phyloP scores from a whole-genome alignment of 1,284 basidiomycete genomes.

The Butyriboletus appendiculatus region DNA sequence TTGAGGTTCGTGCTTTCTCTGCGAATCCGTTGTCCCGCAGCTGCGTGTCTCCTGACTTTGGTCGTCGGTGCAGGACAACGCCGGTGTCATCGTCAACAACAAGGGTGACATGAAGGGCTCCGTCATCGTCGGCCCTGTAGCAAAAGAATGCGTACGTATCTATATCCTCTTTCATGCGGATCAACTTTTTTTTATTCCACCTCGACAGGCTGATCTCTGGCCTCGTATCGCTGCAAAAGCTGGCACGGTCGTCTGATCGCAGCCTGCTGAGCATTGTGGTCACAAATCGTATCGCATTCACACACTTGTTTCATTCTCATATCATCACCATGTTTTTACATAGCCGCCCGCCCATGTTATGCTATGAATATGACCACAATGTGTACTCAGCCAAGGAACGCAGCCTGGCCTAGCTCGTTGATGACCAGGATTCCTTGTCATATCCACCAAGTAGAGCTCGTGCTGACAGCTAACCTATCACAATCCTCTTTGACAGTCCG shows the following conservation, averaged over 20 bases:
- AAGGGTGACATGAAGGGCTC: constrained; percentile 99
- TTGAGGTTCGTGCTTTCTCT: constrained; percentile 61
- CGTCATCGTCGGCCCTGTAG: constrained; percentile 96
- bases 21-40: not conserved
- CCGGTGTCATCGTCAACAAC: constrained; percentile 96
- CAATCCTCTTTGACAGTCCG: not conserved
- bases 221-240: constrained; percentile 99
- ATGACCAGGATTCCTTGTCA: not conserved
- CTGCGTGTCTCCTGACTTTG: not conserved
- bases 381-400: not conserved
- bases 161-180: not conserved
- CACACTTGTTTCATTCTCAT: not conserved
- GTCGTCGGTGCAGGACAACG: constrained; percentile 70
- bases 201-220: constrained; percentile 90
- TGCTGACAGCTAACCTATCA: not conserved
- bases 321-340: constrained; percentile 18
- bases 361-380: constrained; percentile 23
- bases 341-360: constrained; percentile 18
- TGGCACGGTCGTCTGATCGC: constrained; percentile 87
- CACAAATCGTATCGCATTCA: constrained; percentile 16
- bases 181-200: not conserved
- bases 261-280: constrained; percentile 13
- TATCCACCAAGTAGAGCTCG: not conserved
- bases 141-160: constrained; percentile 88
- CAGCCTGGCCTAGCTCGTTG: not conserved